phyloP scores from a whole-genome alignment of 2,329 filamentous ascomycete genomes.

The Monosporascus sp. region DNA sequence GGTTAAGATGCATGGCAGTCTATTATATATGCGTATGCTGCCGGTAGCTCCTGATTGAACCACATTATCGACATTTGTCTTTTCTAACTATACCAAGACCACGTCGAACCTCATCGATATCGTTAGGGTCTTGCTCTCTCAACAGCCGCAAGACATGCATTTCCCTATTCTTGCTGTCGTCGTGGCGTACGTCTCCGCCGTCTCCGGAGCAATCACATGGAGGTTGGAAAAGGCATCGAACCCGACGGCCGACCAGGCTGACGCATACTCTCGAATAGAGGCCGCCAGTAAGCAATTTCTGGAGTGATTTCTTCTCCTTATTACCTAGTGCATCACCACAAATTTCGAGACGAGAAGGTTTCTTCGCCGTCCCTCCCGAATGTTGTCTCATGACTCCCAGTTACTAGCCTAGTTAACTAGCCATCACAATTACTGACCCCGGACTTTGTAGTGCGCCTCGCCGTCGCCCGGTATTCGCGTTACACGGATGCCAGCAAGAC shows the following conservation, averaged over 20 bases:
- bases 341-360: too few relatives aligned
- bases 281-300: conserved; percentile 28
- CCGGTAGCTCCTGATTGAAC: not conserved
- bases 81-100: not conserved
- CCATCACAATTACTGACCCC: too few relatives aligned
- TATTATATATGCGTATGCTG: conserved; percentile 2
- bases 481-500: conserved; percentile 31
- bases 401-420: too few relatives aligned
- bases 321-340: too few relatives aligned
- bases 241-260: conserved; percentile 35
- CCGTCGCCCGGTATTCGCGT: conserved; percentile 34
- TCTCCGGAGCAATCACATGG: conserved; percentile 35
- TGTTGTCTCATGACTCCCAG: too few relatives aligned
- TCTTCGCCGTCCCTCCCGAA: too few relatives aligned
- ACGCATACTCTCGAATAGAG: conserved; percentile 40
- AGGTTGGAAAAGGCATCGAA: conserved; percentile 31
- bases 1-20: too few relatives aligned
- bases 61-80: not conserved
- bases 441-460: conserved; percentile 11
- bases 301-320: too few relatives aligned
- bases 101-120: not conserved
- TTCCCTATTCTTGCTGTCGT: conserved; percentile 24
- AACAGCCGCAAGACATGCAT: conserved; percentile 26
- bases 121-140: not conserved
- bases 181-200: conserved; percentile 24